Percentiles rank a stretch among this genome's conserved stretches.
These are phyloP conservation scores for Dioszegia crocea DNA, from an alignment of 768 basidiomycete species.

Conservation along the genomic window DNA sequence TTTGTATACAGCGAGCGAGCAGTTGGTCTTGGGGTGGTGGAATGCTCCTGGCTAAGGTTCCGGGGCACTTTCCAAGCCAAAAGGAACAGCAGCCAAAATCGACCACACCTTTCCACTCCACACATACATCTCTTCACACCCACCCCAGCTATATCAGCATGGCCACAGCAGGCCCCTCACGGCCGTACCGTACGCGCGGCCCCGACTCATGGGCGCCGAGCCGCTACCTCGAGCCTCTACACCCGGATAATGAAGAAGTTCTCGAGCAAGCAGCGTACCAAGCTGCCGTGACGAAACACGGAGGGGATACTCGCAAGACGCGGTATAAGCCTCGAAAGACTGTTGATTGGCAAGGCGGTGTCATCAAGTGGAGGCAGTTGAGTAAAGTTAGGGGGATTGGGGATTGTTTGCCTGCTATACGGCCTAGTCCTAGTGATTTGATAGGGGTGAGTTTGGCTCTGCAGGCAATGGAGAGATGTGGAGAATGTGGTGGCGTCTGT, in stretches of 20 bases:
- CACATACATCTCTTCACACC: background rate
- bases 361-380: constrained; percentile 82
- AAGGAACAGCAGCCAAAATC: too few species aligned
- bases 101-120: too few species aligned
- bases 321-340: constrained; percentile 89
- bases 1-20: too few species aligned
- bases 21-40: too few species aligned
- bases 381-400: constrained; percentile 54
- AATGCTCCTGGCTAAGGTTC: too few species aligned
- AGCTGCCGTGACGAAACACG: constrained; percentile 63
- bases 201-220: constrained; percentile 64
- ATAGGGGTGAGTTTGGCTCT: constrained; percentile 79
- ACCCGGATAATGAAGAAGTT: constrained; percentile 72
- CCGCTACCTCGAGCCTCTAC: constrained; percentile 62
- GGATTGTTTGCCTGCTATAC: constrained; percentile 56
- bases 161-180: constrained; percentile 5
- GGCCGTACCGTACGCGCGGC: constrained; percentile 15
- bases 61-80: too few species aligned
- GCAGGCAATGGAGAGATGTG: background rate
- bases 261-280: constrained; percentile 72
- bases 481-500: constrained; percentile 16
- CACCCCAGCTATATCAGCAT: background rate
- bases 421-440: constrained; percentile 74
- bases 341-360: constrained; percentile 86
- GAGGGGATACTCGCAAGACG: constrained; percentile 48